Evolutionary conservation across 1,139 yeast genomes (phyloP), one percentile per base, ranked within the genome.

Genomic region (Scheffersomyces quercinus): DNA sequence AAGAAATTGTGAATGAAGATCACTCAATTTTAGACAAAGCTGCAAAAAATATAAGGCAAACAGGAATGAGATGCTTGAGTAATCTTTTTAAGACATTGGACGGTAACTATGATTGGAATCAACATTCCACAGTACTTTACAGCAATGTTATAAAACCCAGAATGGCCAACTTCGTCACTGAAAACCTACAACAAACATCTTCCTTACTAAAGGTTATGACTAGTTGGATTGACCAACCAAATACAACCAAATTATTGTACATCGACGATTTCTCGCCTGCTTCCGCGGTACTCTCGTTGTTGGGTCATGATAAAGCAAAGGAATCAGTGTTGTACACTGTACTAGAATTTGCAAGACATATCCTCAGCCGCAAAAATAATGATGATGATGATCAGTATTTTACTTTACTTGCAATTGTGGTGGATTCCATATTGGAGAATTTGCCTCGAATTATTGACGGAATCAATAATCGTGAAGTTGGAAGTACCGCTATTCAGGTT

Each of bases 131-230:
- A 4, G 54, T 68, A 2, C 75, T 93, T 9, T 85, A 79, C 56
- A 59, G 67, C 3, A 59, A 69, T 35, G 69, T 90, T 31, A 68
- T 93, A n/a, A 56, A 59, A 16, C 91, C 96, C 10, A 79, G 95
- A 55, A 70, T 93, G 54, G 67, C 53, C 1, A 71, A 76, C 20
- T 90, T 91, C 61, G 85, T 86, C 3, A 75, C 68, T 35, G 96
- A 88, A 55, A 91, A 91, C 59, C 70, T 87, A 37, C 95, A 89
- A 56, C 90, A 85, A 55, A 85, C 91, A 1, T 89, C 97, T 0
- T 79, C 96, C 0, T 63, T 91, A 39, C 70, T 91, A 79, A 79
- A 73, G 45, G 62, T 89, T n/a, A 78, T 91, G 53, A 66, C 79
- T 4, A 70, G 79, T 12, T 79, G 96, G 82, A 77, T 93, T 37